Evolutionary conservation across 495 filamentous ascomycete genomes (phyloP).

Genomic region (Penicillium verhagenii): DNA sequence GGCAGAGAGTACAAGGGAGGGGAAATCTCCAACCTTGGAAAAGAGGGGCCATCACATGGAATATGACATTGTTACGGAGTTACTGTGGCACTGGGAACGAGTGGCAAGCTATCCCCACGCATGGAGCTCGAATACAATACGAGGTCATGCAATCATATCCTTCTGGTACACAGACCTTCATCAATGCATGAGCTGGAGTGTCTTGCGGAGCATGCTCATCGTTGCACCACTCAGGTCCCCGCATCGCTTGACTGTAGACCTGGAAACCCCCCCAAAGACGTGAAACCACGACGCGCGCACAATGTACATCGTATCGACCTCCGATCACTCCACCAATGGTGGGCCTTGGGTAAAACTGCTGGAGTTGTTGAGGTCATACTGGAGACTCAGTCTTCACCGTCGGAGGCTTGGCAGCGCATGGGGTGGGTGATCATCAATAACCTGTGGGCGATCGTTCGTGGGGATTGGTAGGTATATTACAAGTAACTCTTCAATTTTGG

Average conservation of each 20-base stretch:
- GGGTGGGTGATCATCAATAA: too few species aligned
- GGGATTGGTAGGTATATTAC: too few species aligned
- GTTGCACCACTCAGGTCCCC: neutral
- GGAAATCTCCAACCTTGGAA: neutral
- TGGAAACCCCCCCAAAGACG: neutral
- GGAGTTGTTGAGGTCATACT: neutral
- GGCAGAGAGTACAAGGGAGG: conserved; percentile 1
- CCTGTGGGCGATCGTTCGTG: neutral
- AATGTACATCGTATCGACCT: neutral
- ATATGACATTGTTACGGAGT: neutral
- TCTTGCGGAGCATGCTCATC: too few species aligned
- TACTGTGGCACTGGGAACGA: too few species aligned
- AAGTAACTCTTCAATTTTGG: too few species aligned
- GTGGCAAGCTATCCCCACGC: too few species aligned
- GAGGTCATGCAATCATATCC: neutral
- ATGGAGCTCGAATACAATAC: too few species aligned
- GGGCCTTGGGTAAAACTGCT: neutral
- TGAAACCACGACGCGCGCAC: too few species aligned
- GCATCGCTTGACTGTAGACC: neutral
- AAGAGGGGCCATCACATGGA: conserved; percentile 19
- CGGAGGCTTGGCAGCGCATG: too few species aligned
- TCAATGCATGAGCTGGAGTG: neutral
- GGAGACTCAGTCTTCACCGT: neutral
- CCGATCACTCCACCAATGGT: neutral
- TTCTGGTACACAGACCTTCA: neutral